Percentiles rank a stretch among this genome's conserved stretches.
These are phyloP conservation scores for Collariella sp. DNA, from an alignment of 495 filamentous ascomycete species.

Conservation along the genomic window DNA sequence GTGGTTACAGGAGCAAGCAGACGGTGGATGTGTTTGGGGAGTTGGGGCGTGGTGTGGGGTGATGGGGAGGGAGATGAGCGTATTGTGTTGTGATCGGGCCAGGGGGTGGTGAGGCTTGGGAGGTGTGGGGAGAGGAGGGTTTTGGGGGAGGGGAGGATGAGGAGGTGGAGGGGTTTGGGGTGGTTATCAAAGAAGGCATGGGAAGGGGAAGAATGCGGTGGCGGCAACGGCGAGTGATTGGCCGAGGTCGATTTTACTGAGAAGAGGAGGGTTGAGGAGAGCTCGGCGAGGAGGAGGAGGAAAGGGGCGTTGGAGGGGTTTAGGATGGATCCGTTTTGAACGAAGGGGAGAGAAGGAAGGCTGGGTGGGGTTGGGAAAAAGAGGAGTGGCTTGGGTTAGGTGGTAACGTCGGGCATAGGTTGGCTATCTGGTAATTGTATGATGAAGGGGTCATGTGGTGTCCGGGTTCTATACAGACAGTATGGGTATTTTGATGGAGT, in stretches of 20 bases:
- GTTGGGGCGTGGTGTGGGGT: conserved; percentile 62
- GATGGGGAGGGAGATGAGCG: conserved; percentile 61
- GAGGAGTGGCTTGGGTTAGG: too few relatives aligned
- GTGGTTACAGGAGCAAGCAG: conserved; percentile 58
- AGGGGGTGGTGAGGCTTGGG: conserved; percentile 77
- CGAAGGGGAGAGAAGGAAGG: too few relatives aligned
- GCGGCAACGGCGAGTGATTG: conserved; percentile 13
- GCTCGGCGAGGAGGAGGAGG: conserved; percentile 23
- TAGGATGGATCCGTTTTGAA: conserved; percentile 31
- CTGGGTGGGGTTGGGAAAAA: background rate
- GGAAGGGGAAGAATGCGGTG: background rate
- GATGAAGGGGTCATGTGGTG: too few relatives aligned
- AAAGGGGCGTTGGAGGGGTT: conserved; percentile 21
- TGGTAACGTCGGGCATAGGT: too few relatives aligned
- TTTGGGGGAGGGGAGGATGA: conserved; percentile 9
- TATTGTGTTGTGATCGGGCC: conserved; percentile 63
- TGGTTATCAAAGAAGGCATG: too few relatives aligned
- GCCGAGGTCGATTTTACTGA: conserved; percentile 19
- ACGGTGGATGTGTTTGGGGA: conserved; percentile 81
- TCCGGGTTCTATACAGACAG: too few relatives aligned
- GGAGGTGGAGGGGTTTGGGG: background rate
- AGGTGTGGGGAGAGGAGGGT: conserved; percentile 43
- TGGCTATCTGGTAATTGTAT: too few relatives aligned
- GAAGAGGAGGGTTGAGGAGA: conserved; percentile 15
- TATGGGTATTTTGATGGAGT: too few relatives aligned